Conservation (phyloP, 202 grass and related monocot genomes). For the Sporobolus alterniflorus region DNA sequence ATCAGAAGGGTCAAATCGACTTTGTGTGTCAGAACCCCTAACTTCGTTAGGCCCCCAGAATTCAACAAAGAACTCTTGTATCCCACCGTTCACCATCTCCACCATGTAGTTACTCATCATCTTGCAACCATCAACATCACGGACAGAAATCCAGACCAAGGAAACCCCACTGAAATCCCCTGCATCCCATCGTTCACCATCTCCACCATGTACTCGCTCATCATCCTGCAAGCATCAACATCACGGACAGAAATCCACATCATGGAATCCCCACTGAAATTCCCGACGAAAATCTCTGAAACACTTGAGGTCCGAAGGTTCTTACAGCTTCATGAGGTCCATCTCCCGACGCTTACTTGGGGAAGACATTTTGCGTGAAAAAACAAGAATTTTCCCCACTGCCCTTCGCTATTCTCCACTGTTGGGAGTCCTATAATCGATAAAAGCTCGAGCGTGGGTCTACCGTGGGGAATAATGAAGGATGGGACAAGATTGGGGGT, state of each 20-base stretch:
- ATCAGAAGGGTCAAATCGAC: not conserved
- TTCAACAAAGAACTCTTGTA: slow-evolving; percentile 94
- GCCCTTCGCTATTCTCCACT: no score
- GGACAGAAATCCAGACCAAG: slow-evolving; percentile 10
- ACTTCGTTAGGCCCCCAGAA: slow-evolving; percentile 87
- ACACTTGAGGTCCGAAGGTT: slow-evolving; percentile 6
- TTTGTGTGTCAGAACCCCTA: slow-evolving; percentile 38
- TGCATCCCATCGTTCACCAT: slow-evolving; percentile 98
- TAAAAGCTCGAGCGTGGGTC: no score
- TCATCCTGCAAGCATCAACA: slow-evolving; percentile 68
- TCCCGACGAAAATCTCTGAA: not conserved
- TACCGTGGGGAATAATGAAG: no score
- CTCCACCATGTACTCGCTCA: slow-evolving; percentile 99
- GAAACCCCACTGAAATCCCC: slow-evolving; percentile 17
- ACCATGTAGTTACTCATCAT: slow-evolving; percentile 99
- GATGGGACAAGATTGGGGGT: no score
- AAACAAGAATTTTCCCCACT: no score
- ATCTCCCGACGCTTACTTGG: slow-evolving; percentile 96
- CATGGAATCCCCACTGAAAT: slow-evolving; percentile 22
- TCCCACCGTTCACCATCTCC: slow-evolving; percentile 98
- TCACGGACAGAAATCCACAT: not conserved
- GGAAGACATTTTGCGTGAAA: no score
- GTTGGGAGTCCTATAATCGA: no score
- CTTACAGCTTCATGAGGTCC: slow-evolving; percentile 96
- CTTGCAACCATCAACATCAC: slow-evolving; percentile 37